Base-by-base conservation (phyloP, 2,329 filamentous ascomycete species). In the Coleophoma cylindrospora region DNA sequence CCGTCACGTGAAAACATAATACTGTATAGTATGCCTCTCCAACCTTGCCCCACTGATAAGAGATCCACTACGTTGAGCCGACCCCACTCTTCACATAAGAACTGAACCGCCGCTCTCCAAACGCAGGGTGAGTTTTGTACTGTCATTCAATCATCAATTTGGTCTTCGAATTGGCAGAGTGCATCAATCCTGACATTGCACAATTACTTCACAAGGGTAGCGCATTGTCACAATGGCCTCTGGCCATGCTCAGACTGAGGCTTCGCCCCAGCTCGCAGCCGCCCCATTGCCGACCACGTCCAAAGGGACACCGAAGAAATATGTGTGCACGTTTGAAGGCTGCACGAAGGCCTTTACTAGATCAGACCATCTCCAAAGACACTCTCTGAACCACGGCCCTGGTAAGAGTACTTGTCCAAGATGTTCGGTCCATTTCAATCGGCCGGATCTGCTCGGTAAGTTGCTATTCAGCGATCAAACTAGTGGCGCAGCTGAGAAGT, bases 371-470 rank as follows among this genome's bases (percentile, higher is more conserved):
- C 68, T 82, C 45, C 75, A 79, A 52, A 71, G 79, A 13, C 80
- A 83, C 64, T 70, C 74, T 19, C 66, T 81, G 47, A 83, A 83
- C 57, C 80, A 82, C 57, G 68, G 70, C n/a, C 67, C 70, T 32
- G 72, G 73, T 1, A 74, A 77, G 40, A 74, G 73, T 52, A 81
- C 79, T 3, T 85, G 81, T 58, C 65, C 74, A 45, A 68, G 81
- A 57, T 86, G 82, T 54, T 73, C 74, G 50, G 78, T 79, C 27
- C 78, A 82, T 59, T 84, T 84, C 63, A 79, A 80, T 58, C 72
- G 81, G 41, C 76, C 74, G 22, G 81, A 84, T 63, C 65, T 84
- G 40, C 64, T 82, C 15, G 36, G 36, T 38, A 38, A 38, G 36
- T 38, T 7, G 12, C 27, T 27, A 6, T 27, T 27, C 27, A 27